Conservation (phyloP, 192 early-diverging fungal species). For the Kickxella alabastrina region DNA sequence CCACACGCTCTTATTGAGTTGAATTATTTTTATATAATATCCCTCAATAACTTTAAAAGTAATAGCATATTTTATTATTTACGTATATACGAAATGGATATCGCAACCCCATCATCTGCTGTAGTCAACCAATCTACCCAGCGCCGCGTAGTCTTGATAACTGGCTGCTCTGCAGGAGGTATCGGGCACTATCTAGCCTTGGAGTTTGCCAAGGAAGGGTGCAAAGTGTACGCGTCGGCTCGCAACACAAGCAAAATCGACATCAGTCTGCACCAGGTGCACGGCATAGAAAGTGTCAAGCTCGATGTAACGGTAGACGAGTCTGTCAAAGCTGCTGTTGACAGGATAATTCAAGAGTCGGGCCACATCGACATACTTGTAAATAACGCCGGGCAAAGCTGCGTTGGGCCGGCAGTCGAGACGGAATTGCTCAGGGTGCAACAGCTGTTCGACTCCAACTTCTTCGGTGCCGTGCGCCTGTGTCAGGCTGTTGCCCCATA, state of each 20-base stretch:
- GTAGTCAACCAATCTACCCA: no score
- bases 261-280: not conserved
- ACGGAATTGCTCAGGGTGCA: slow-evolving; percentile 34
- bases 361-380: slow-evolving; percentile 59
- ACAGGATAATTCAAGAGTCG: slow-evolving; percentile 4
- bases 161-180: slow-evolving; percentile 67
- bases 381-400: slow-evolving; percentile 67
- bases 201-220: slow-evolving; percentile 26
- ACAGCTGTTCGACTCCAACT: slow-evolving; percentile 60
- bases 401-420: slow-evolving; percentile 48
- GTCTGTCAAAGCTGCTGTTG: slow-evolving; percentile 13
- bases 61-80: no score
- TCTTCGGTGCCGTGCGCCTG: slow-evolving; percentile 54
- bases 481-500: slow-evolving; percentile 53
- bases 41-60: no score
- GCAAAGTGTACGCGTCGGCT: slow-evolving; percentile 34
- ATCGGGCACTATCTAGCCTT: slow-evolving; percentile 54
- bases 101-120: not conserved
- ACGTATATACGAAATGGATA: not conserved
- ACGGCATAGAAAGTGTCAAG: slow-evolving; percentile 3
- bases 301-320: slow-evolving; percentile 26
- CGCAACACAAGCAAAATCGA: slow-evolving; percentile 13
- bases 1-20: no score
- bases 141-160: slow-evolving; percentile 57
- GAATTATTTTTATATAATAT: no score